Percentiles rank a stretch among this genome's conserved stretches.
These are phyloP conservation scores for Phycomyces blakesleeanus DNA, from an alignment of 192 early-diverging fungal genomes.

Conservation along the genomic window DNA sequence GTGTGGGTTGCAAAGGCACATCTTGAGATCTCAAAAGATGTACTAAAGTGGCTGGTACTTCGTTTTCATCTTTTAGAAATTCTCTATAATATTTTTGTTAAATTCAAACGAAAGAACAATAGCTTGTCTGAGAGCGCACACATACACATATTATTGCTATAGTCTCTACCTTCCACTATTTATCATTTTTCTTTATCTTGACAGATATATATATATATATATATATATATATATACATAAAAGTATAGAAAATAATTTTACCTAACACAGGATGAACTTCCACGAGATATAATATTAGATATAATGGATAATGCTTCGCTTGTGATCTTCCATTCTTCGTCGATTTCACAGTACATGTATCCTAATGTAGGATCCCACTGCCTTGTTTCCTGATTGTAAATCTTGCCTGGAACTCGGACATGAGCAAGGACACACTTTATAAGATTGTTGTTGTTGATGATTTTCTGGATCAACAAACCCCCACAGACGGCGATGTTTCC, in stretches of 20 bases:
- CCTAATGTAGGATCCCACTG: conserved; percentile 8
- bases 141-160: too few species aligned
- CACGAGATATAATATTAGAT: conserved; percentile 28
- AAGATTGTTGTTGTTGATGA: conserved; percentile 10
- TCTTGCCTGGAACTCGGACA: conserved; percentile 18
- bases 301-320: conserved; percentile 28
- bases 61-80: not conserved
- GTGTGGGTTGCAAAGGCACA: not conserved
- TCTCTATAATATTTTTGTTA: too few species aligned
- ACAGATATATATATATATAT: too few species aligned
- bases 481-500: conserved; percentile 29
- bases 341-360: not conserved
- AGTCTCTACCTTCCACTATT: too few species aligned
- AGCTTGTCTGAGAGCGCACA: not conserved
- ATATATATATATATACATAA: too few species aligned
- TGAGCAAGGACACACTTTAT: conserved; percentile 22
- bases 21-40: conserved; percentile 11
- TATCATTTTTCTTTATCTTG: not conserved
- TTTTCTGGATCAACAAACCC: conserved; percentile 13
- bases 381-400: not conserved
- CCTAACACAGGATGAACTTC: conserved; percentile 20
- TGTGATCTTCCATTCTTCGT: conserved; percentile 37
- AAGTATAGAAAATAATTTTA: conserved; percentile 10
- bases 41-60: conserved; percentile 2
- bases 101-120: too few species aligned